Evolutionary conservation across 2,329 filamentous ascomycete species (phyloP), one percentile per base, ranked within the genome.

Genomic region (Purpureocillium takamizusanense): DNA sequence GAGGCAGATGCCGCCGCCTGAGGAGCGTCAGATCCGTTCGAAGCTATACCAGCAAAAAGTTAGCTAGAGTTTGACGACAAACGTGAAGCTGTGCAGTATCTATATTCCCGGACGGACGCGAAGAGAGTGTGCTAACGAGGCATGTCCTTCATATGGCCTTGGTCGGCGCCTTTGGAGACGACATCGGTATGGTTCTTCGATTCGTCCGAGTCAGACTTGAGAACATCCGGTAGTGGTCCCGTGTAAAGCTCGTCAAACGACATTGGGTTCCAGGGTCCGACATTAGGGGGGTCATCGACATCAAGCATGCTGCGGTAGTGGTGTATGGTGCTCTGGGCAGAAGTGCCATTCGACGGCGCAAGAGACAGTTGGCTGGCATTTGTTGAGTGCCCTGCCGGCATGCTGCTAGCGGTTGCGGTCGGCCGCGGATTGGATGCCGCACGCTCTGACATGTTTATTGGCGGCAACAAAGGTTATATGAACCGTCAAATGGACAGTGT

Each of bases 251-350:
- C 69, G 17, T 68, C 65, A 47, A 66, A 70, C 10, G 61, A 61
- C 45, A 72, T 60, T 27, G 64, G 63, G 37, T 61, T 61, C 44
- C 63, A 54, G 4, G 64, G 59, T 7, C 56, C 60, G 17, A 74
- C 57, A 41, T 47, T 68, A 11, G 70, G 69, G 2, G 66, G 62
- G 21, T 64, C 62, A 33, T 72, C 70, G 14, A 76, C 58, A 33
- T 72, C 66, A 15, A 76, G 59, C 72, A 77, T 72, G 53, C 71
- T 77, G 42, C 67, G 64, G 46, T 66, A 72, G 32, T 61, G 60
- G 7, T 46, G 59, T 28, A 52, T 40, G 4, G 47, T 49, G 35
- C 37, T 37, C 15, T 47, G 40, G 2, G 45, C 32, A 28, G 37
- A 38, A 8, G 46, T 36, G 3, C 46, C 25, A 10, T 33, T 37